These are phyloP conservation scores for Nannizziopsis arthrosporioides DNA, from an alignment of 2,329 filamentous ascomycete genomes.

Conservation along the genomic window DNA sequence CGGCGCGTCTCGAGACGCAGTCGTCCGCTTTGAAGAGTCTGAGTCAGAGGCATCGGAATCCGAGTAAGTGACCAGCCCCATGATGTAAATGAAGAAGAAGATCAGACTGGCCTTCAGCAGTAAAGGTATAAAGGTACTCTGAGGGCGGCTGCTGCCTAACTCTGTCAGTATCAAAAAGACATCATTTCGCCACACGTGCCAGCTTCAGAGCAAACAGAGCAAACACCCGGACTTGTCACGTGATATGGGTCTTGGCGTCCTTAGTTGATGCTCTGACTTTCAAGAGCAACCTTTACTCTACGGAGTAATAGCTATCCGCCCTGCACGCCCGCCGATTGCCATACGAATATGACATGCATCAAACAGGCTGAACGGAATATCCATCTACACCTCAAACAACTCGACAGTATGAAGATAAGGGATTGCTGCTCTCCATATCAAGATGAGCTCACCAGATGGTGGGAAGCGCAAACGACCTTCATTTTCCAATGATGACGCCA, in stretches of 20 bases:
- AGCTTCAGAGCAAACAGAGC: not conserved
- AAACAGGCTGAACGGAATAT: no score
- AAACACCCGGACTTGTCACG: not conserved
- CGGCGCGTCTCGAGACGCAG: slow-evolving; percentile 5
- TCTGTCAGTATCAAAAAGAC: no score
- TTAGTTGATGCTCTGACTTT: no score
- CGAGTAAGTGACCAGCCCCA: slow-evolving; percentile 74
- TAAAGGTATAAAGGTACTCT: no score
- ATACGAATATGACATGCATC: no score
- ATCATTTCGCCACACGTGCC: not conserved
- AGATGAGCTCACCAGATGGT: not conserved
- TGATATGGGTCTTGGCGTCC: not conserved
- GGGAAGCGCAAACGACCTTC: not conserved
- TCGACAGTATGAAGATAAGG: no score
- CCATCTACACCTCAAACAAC: no score
- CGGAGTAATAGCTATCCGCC: no score
- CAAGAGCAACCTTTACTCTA: no score
- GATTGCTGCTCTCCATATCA: not conserved
- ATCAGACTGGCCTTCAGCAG: no score
- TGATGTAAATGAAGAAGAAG: slow-evolving; percentile 25
- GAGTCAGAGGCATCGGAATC: slow-evolving; percentile 62
- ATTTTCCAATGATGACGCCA: not conserved
- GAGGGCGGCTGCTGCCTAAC: no score
- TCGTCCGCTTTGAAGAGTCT: slow-evolving; percentile 35
- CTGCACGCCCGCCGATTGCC: no score